A percentile compares a stretch with the other conserved stretches of the same genome.
These are phyloP conservation scores for Colletotrichum trifolii DNA, from an alignment of 2,329 filamentous ascomycete species.

Conservation along the genomic window DNA sequence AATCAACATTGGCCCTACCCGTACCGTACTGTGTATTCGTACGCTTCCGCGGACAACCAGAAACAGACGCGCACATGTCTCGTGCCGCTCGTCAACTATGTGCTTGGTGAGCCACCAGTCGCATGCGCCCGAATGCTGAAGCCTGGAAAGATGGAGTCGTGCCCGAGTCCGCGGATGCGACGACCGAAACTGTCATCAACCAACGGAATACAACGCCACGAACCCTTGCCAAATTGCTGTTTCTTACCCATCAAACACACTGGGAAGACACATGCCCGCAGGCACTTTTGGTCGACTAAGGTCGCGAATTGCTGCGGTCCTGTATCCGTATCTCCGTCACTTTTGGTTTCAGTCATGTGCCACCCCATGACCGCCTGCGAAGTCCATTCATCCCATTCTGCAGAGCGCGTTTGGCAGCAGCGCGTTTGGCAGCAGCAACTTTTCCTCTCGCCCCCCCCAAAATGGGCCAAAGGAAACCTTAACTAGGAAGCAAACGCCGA, in stretches of 20 bases:
- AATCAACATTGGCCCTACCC: not conserved
- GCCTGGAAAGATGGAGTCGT: conserved; percentile 33
- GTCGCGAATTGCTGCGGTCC: too few relatives aligned
- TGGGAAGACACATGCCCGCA: not conserved
- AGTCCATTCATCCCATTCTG: too few relatives aligned
- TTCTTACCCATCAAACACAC: conserved; percentile 6
- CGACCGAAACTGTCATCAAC: conserved; percentile 7
- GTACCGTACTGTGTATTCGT: not conserved
- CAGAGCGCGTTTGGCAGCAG: too few relatives aligned
- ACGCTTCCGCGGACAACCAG: not conserved
- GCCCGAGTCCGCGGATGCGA: conserved; percentile 24
- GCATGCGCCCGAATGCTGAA: conserved; percentile 28
- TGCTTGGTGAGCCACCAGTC: conserved; percentile 19
- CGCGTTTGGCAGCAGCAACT: too few relatives aligned
- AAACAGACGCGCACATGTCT: conserved; percentile 6
- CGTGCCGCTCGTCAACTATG: conserved; percentile 23
- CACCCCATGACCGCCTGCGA: too few relatives aligned
- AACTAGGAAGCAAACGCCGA: too few relatives aligned
- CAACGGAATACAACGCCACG: conserved; percentile 7
- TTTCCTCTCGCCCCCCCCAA: too few relatives aligned
- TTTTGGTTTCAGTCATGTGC: too few relatives aligned
- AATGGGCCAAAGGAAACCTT: too few relatives aligned
- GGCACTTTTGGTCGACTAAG: too few relatives aligned
- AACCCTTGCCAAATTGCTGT: conserved; percentile 6
- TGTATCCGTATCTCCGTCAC: too few relatives aligned